A percentile compares a stretch with the other conserved stretches of the same genome.
Conservation (phyloP, 1,284 basidiomycete species). For the Ganoderma lucidum region DNA sequence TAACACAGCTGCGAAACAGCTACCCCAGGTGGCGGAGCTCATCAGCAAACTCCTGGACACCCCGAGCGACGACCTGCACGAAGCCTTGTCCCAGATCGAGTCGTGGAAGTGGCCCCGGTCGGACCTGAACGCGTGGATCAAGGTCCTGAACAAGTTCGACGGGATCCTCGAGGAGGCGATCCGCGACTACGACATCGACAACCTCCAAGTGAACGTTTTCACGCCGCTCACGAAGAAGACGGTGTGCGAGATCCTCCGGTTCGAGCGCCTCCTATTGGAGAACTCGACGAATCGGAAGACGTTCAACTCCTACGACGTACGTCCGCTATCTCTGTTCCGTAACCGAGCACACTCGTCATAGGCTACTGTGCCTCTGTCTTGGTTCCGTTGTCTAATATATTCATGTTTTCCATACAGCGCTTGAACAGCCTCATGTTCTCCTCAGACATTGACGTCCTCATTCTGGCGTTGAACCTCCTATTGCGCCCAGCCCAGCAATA, state of each 20-base stretch:
- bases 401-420: constrained; percentile 60
- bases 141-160: constrained; percentile 96
- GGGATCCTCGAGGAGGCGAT: constrained; percentile 85
- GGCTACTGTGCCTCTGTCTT: not conserved
- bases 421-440: constrained; percentile 90
- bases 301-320: constrained; percentile 95
- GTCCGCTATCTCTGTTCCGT: constrained; percentile 42
- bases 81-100: constrained; percentile 71
- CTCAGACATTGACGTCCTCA: constrained; percentile 89
- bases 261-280: constrained; percentile 91
- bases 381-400: not conserved
- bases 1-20: constrained; percentile 50
- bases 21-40: constrained; percentile 78
- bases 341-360: not conserved
- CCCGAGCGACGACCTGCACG: constrained; percentile 69
- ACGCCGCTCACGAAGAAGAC: constrained; percentile 80
- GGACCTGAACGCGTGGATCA: constrained; percentile 97
- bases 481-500: constrained; percentile 96
- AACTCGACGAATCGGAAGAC: constrained; percentile 99
- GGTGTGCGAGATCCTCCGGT: constrained; percentile 85
- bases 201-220: constrained; percentile 85
- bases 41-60: constrained; percentile 73
- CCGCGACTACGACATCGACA: constrained; percentile 84
- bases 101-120: constrained; percentile 96
- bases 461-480: constrained; percentile 85